These are phyloP conservation scores for Picea engelmannii DNA, from an alignment of 83 land plant species.

Conservation along the genomic window DNA sequence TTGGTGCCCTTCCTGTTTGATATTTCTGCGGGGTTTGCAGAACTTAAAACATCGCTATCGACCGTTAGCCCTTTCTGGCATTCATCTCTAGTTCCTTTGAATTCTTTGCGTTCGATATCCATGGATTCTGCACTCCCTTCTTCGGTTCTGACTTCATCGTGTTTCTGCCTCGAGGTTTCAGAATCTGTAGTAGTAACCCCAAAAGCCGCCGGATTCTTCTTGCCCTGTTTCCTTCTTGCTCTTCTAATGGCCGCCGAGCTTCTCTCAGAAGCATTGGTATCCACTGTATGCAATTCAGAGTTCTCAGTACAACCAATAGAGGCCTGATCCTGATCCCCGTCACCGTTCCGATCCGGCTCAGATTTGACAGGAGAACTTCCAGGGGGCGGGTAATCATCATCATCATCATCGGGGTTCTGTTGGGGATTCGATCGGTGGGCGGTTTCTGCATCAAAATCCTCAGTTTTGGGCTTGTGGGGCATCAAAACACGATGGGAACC, in stretches of 20 bases:
- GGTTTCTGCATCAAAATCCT: no score
- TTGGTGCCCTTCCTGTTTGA: neutral
- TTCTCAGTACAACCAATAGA: neutral
- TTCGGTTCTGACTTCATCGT: neutral
- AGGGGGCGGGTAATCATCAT: neutral
- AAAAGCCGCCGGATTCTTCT: constrained; percentile 2
- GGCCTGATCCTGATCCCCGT: neutral
- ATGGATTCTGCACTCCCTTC: constrained; percentile 7
- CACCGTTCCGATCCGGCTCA: no score
- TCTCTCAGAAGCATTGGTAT: neutral
- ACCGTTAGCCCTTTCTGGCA: neutral
- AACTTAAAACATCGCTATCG: constrained; percentile 12
- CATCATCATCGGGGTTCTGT: neutral
- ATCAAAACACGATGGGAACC: neutral
- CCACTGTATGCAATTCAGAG: neutral
- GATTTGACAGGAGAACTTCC: no score
- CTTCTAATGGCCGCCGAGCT: neutral
- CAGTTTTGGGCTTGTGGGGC: neutral
- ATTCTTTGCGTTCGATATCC: constrained; percentile 6
- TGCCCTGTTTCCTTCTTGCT: neutral
- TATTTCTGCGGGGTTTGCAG: neutral
- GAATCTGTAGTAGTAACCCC: neutral
- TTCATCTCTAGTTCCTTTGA: neutral
- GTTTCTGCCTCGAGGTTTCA: neutral
- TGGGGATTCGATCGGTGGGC: neutral